Evolutionary conservation across 2,329 filamentous ascomycete genomes (phyloP).

Genomic region (Aschersonia sp.): DNA sequence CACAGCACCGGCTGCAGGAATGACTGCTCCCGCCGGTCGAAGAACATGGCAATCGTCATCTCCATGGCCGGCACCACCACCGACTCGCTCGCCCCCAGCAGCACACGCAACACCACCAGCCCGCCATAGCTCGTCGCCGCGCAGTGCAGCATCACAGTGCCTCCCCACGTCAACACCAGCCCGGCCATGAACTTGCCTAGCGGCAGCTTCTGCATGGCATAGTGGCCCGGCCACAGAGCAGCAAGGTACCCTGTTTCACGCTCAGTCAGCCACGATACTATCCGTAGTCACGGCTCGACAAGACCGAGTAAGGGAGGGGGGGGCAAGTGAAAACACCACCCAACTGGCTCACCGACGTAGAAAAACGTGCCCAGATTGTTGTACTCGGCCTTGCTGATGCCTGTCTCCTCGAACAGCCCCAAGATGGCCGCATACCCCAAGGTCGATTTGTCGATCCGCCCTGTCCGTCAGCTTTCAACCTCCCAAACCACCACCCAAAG

Average conservation of each 20-base stretch:
- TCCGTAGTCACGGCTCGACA: neutral
- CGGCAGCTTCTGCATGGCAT: conserved; percentile 22
- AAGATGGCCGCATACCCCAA: conserved; percentile 24
- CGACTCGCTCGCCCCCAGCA: conserved; percentile 19
- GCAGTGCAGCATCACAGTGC: conserved; percentile 22
- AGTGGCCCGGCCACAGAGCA: conserved; percentile 22
- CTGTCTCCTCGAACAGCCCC: conserved; percentile 24
- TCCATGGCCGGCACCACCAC: conserved; percentile 24
- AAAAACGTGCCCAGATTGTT: conserved; percentile 26
- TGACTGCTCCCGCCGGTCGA: conserved; percentile 18
- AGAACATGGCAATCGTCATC: conserved; percentile 25
- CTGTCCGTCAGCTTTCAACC: neutral
- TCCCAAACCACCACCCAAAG: neutral
- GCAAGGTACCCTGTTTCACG: conserved; percentile 17
- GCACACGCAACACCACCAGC: conserved; percentile 19
- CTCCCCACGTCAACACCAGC: conserved; percentile 18
- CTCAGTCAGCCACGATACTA: neutral
- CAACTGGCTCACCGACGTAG: conserved; percentile 19
- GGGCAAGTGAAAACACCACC: neutral
- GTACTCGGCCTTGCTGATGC: conserved; percentile 20
- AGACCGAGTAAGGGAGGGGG: neutral
- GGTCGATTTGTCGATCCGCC: conserved; percentile 18
- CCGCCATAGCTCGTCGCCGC: conserved; percentile 16
- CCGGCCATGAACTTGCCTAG: conserved; percentile 20
- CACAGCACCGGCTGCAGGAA: conserved; percentile 15